Conservation (phyloP, 768 basidiomycete species). For the Hortiboletus flavorubellus region DNA sequence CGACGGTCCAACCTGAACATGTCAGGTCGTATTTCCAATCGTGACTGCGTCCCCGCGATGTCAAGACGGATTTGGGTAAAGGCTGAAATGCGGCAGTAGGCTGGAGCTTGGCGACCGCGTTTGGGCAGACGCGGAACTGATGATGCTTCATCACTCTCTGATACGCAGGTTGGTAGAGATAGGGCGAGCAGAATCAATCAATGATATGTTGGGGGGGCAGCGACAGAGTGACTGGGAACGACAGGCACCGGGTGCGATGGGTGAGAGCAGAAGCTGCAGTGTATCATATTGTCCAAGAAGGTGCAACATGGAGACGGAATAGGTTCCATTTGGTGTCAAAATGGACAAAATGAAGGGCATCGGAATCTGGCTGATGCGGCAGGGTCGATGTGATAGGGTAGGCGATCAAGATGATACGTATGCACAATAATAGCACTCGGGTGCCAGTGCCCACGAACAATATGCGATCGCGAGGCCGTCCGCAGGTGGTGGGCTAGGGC, state of each 20-base stretch:
- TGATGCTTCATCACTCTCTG: slow-evolving; percentile 9
- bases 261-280: slow-evolving; percentile 9
- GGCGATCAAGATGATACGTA: slow-evolving; percentile 33
- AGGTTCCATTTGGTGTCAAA: slow-evolving; percentile 20
- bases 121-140: slow-evolving; percentile 6
- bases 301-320: slow-evolving; percentile 19
- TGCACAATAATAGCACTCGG: slow-evolving; percentile 17
- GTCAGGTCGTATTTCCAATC: slow-evolving; percentile 18
- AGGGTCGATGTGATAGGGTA: slow-evolving; percentile 39
- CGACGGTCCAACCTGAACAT: too few species aligned
- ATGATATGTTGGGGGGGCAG: slow-evolving; percentile 1
- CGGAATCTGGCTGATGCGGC: slow-evolving; percentile 34
- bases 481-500: slow-evolving; percentile 24
- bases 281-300: slow-evolving; percentile 20
- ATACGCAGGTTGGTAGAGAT: slow-evolving; percentile 6
- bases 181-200: slow-evolving; percentile 11
- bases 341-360: slow-evolving; percentile 25
- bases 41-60: slow-evolving; percentile 16
- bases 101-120: slow-evolving; percentile 22
- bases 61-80: slow-evolving; percentile 15
- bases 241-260: background rate
- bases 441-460: slow-evolving; percentile 9
- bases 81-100: slow-evolving; percentile 18
- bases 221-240: background rate
- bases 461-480: slow-evolving; percentile 19